Base-by-base conservation (phyloP, 139 green algal species). In the Micromonas pusilla region DNA sequence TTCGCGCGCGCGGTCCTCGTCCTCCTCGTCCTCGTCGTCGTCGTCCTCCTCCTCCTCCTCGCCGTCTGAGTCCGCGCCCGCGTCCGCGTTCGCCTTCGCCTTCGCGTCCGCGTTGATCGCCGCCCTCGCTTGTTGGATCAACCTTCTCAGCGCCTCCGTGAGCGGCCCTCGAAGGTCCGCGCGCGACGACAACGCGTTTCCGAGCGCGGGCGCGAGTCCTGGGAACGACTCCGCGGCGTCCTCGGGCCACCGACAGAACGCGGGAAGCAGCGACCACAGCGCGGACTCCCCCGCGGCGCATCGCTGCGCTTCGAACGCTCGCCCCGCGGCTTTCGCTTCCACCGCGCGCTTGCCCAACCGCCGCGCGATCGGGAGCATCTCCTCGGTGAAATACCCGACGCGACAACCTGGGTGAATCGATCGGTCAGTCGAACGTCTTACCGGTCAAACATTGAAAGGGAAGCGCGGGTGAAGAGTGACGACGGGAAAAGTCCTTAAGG, bases 191-290 rank as follows among this genome's bases (percentile, higher is more conserved):
- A 82, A 16, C 3, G 67, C 78, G 26, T 53, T 45, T 0, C 78
- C 78, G 2, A 83, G 66, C 23, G 38, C 52, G 54, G 76, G 60
- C 13, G 79, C 79, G 57, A 83, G 13, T 25, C 28, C 13, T 3
- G 54, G 73, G 75, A 84, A 84, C 30, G 74, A 34, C 31, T 74
- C 60, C 3, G 65, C 39, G 2, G 87, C 75, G 81, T 98, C 93
- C 1, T 76, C 53, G 0, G 91, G 84, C 89, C 89, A 96, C 52
- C 65, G 85, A 32, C 79, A 85, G 66, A 98, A 97, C 6, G 90
- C 84, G 13, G 91, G 90, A 53, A 97, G 86, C 33, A 85, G 85
- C 26, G 66, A 70, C 93, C 93, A 98, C n/a, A 97, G 70, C 88
- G 96, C 90, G 16, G 67, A 19, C 70, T 73, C 70, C 31, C 66